Evolutionary conservation across 192 early-diverging fungal genomes (phyloP), one percentile per base, ranked within the genome.

Genomic region (Piromyces sp.): DNA sequence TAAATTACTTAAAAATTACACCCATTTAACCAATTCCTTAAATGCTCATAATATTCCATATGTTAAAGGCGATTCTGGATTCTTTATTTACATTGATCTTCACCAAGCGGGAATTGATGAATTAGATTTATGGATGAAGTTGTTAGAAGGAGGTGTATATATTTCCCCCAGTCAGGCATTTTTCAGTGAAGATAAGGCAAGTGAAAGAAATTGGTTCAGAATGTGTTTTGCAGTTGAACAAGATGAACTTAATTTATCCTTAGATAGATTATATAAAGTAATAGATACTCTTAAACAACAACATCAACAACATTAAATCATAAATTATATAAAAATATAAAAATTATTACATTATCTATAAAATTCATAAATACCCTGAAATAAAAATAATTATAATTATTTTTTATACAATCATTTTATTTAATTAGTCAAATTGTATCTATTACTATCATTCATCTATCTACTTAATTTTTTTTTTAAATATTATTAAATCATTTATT

Each of bases 71-170:
- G 84, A 90, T 33, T 92, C 91, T 0, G 94, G 92, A 19, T 93
- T 92, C 84, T 96, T 93, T 83, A 58, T 95, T 13, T 92, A 91
- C 87, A 82, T 94, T 51, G 90, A 92, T 68, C 84, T 94, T 51
- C 42, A 51, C 22, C 42, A 51, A 51, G 42, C 42, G 2, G 42
- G 19, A 51, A 1, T 51, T 0, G 19, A 51, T 51, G 42, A 51
- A 51, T 51, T 15, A 22, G 42, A 51, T 22, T 51, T 51, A 51
- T 51, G 42, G 42, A 51, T 51, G 42, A 51, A 51, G 14, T 22
- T 51, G 3, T 51, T 51, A 51, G 42, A 51, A 51, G 42, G 42
- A 51, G 42, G 42, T 5, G 4, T 51, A 22, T 51, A 51, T 22
- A 51, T 51, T 51, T 51, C 42, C 1, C 42, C 42, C 17, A 51